Base-by-base conservation (phyloP, 2,329 filamentous ascomycete genomes). In the Zasmidium cellare region DNA sequence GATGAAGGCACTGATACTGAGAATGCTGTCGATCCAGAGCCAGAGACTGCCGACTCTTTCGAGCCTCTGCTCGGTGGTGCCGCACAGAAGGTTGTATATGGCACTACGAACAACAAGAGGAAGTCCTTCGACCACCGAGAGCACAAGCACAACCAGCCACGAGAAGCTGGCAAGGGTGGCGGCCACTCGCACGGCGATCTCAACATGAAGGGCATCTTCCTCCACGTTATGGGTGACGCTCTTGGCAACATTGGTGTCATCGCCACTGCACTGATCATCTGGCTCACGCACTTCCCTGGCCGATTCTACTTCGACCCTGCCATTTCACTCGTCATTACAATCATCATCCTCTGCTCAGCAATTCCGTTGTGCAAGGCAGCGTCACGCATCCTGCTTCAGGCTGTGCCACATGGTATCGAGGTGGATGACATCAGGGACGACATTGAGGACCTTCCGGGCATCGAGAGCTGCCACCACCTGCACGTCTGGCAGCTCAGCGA, bases 401-500 rank as follows among this genome's bases (percentile, higher is more conserved):
- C 93, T 2, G 96, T 94, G 0, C 94, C 94, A 0, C 88, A 92
- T 58, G 90, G 93, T 54, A 87, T 99, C 67, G 87, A 88, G 66
- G 85, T 97, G 56, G 88, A 92, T 64, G 90, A 97, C 59, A 93
- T 99, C 74, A 90, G 91, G 65, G 88, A 93, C 65, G 94, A 99
- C 72, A 96, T 99, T 54, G 85, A 92, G 71, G 79, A 84, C 16
- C 85, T 99, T 5, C 88, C 89, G 0, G 92, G 92, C 45, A 89
- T 99, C 49, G 80, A 94, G 60, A 91, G 89, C 72, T 96, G 92
- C 71, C 94, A 99, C 76, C 93, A 99, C 73, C 83, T 99, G 20
- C 94, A 99, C 73, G 92, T 99, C 61, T 99, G 94, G 94, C 93
- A 97, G 75, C 84, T 99, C 31, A 96, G 90, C 16, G 93, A 97